Conservation (phyloP, 495 filamentous ascomycete genomes). For the Amphirosellinia nigrospora region DNA sequence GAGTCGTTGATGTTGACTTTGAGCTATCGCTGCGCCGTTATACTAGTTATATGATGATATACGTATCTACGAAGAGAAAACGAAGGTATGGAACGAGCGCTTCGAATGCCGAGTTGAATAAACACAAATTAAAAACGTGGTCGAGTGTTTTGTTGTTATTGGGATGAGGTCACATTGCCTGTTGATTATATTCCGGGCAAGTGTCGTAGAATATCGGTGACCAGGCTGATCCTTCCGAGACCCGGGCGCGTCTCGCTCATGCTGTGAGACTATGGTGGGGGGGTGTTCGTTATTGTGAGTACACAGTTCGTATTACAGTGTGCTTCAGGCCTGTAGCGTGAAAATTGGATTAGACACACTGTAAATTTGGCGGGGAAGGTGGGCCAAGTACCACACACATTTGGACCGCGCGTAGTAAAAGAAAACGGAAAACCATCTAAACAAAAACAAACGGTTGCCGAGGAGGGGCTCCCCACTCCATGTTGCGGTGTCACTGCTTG, state of each 20-base stretch:
- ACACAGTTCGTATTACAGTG: background rate
- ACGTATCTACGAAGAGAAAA: background rate
- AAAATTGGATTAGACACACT: background rate
- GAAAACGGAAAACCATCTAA: slow-evolving; percentile 24
- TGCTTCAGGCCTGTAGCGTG: no score
- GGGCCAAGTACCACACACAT: background rate
- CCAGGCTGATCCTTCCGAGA: slow-evolving; percentile 4
- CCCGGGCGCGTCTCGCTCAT: background rate
- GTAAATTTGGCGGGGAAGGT: slow-evolving; percentile 17
- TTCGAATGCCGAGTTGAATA: slow-evolving; percentile 5
- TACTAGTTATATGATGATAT: background rate
- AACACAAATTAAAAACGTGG: background rate
- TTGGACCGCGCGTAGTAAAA: slow-evolving; percentile 20
- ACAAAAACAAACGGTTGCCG: slow-evolving; percentile 54
- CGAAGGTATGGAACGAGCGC: background rate
- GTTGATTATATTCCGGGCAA: background rate
- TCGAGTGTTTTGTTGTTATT: background rate
- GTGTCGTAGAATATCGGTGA: background rate
- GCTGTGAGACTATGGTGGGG: background rate
- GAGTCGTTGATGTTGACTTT: background rate
- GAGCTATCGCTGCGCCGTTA: background rate
- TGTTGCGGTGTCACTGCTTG: background rate
- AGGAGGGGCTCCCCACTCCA: slow-evolving; percentile 34
- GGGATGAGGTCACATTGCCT: background rate
- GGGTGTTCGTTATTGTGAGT: background rate